Conservation (phyloP, 1,139 yeast species). For the Saccharomyces hybrid region DNA sequence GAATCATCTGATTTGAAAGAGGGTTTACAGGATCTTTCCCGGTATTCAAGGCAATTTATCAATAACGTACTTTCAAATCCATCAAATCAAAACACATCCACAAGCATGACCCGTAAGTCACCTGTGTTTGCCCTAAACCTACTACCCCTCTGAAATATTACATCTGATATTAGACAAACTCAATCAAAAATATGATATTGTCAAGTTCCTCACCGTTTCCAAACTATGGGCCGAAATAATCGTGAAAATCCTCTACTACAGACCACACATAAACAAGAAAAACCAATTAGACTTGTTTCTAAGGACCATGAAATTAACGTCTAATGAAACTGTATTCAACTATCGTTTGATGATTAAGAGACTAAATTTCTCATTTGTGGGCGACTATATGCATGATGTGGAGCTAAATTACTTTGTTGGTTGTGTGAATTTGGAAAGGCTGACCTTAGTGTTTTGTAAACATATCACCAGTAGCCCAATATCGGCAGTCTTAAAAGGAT, state of each 20-base stretch:
- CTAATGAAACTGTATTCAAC: slow-evolving; percentile 52
- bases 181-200: slow-evolving; percentile 56
- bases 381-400: slow-evolving; percentile 58
- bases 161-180: slow-evolving; percentile 62
- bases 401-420: slow-evolving; percentile 49
- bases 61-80: slow-evolving; percentile 4
- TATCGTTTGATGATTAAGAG: slow-evolving; percentile 72
- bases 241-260: slow-evolving; percentile 78
- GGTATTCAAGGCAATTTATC: slow-evolving; percentile 10
- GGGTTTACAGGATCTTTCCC: slow-evolving; percentile 14
- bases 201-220: slow-evolving; percentile 66
- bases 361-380: slow-evolving; percentile 70
- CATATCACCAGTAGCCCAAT: slow-evolving; percentile 57
- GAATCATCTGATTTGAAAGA: slow-evolving; percentile 15
- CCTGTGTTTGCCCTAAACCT: slow-evolving; percentile 42
- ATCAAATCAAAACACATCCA: background rate
- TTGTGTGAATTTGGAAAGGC: slow-evolving; percentile 72
- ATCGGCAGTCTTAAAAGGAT: slow-evolving; percentile 52
- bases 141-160: slow-evolving; percentile 77
- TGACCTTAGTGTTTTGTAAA: slow-evolving; percentile 77
- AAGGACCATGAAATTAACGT: slow-evolving; percentile 46
- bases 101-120: background rate
- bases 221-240: slow-evolving; percentile 74
- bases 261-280: slow-evolving; percentile 68
- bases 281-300: slow-evolving; percentile 43